Evolutionary conservation across 257 asterid species (phyloP), one percentile per base, ranked within the genome.

Genomic region (Henckelia pumila): DNA sequence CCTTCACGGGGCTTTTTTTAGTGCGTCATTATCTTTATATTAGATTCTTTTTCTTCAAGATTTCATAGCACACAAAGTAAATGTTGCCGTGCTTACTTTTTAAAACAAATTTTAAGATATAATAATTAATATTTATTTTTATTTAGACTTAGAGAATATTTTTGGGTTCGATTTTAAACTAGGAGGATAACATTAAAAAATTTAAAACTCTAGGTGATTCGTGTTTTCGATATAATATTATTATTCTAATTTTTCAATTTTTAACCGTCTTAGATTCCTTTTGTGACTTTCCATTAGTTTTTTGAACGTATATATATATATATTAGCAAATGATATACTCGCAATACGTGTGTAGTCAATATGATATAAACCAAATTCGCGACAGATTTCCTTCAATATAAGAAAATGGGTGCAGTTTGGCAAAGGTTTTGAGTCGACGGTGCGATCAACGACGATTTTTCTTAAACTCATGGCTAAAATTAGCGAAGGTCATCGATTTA

Each of bases 1-100:
- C 56, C 61, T 77, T 60, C 65, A 13, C n/a, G 53, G 64, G 26
- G 50, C n/a, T 40, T 40, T 11, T 33, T 40, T 40, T 66, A 66
- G 71, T 69, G 78, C 61, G 58, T 73, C 73, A 69, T 67, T 59
- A 59, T 72, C 63, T 71, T 10, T 17, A 29, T 50, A 55, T 53
- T 64, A 37, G 13, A 33, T 37, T 37, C 2, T 37, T 9, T 16
- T 40, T 44, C 53, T 44, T 44, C 53, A 44, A 44, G 7, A 44
- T 40, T 16, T 13, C 0, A 40, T 40, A 44, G 53, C 53, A 13
- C 19, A 44, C 53, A 44, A 14, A 44, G 53, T 44, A 14, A 14
- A 44, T 0, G 8, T 16, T 44, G 20, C 53, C n/a, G 52, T 44
- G 53, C 20, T 2, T 37, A 16, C 19, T 44, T 44, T 40, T 44